Evolutionary conservation across 805 yeast species (phyloP).

Genomic region (Candida ulmi): DNA sequence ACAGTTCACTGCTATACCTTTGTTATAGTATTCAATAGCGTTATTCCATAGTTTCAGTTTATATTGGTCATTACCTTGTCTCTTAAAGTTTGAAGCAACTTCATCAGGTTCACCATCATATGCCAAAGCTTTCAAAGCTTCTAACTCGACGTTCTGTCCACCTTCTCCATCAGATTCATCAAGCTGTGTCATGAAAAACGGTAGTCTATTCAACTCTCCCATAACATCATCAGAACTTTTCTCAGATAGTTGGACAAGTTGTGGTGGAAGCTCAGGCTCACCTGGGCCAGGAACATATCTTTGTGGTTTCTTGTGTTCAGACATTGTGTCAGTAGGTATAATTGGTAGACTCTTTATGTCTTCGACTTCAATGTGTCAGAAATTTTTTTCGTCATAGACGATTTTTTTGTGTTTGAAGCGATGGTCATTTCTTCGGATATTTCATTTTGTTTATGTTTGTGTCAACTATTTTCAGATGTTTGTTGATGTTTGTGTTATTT

Average conservation of each 20-base stretch:
- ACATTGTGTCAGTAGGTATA: slow-evolving; percentile 2
- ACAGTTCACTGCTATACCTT: slow-evolving; percentile 71
- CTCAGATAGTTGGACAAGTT: slow-evolving; percentile 53
- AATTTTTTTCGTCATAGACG: background rate
- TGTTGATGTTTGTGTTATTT: too few relatives aligned
- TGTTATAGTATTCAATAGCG: slow-evolving; percentile 75
- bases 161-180: slow-evolving; percentile 75
- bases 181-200: slow-evolving; percentile 88
- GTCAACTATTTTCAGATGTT: too few relatives aligned
- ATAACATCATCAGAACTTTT: slow-evolving; percentile 73
- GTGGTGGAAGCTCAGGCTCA: slow-evolving; percentile 80
- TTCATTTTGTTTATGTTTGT: too few relatives aligned
- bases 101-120: slow-evolving; percentile 96
- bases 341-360: too few relatives aligned
- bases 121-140: slow-evolving; percentile 86
- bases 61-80: slow-evolving; percentile 88
- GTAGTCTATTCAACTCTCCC: slow-evolving; percentile 73
- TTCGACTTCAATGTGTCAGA: slow-evolving; percentile 5
- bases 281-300: slow-evolving; percentile 42
- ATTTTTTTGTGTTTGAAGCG: background rate
- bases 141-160: slow-evolving; percentile 69
- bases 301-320: slow-evolving; percentile 24
- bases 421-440: background rate
- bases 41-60: slow-evolving; percentile 62
- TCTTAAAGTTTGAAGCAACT: slow-evolving; percentile 81